phyloP scores from a whole-genome alignment of 2,329 filamentous ascomycete species.

The Botrytis porri region DNA sequence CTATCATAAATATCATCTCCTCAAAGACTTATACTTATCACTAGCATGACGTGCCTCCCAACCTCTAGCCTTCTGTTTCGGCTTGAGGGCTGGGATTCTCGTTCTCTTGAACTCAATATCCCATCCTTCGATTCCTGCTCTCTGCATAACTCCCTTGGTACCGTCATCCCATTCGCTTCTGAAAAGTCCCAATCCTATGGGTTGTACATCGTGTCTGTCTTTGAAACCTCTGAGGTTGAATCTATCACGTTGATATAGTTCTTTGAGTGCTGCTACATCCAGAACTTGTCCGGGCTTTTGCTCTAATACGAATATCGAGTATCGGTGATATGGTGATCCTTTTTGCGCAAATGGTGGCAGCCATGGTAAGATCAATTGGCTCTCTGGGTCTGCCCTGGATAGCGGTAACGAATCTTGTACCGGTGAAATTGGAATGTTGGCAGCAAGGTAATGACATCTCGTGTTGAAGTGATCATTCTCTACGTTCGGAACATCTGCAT shows the following conservation, averaged over 20 bases:
- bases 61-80: constrained; percentile 57
- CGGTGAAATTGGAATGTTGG: constrained; percentile 64
- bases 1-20: constrained; percentile 21
- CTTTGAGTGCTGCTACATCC: constrained; percentile 56
- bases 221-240: constrained; percentile 76
- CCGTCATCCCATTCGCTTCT: constrained; percentile 84
- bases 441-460: constrained; percentile 84
- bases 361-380: constrained; percentile 74
- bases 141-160: constrained; percentile 83
- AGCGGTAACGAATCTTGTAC: constrained; percentile 63
- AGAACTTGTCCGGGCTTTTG: constrained; percentile 63
- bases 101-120: constrained; percentile 83
- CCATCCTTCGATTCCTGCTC: constrained; percentile 69
- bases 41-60: constrained; percentile 66
- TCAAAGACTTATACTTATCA: constrained; percentile 57
- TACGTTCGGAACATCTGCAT: constrained; percentile 83
- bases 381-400: constrained; percentile 53
- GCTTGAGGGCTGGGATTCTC: constrained; percentile 67
- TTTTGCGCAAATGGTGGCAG: constrained; percentile 83
- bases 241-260: constrained; percentile 56
- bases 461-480: constrained; percentile 73
- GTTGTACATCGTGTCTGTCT: constrained; percentile 63
- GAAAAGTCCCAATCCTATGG: constrained; percentile 86
- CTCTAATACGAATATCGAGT: constrained; percentile 79
- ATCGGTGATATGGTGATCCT: constrained; percentile 85